Conservation (phyloP, 2,329 filamentous ascomycete species). For the Ceratocystis papillata region DNA sequence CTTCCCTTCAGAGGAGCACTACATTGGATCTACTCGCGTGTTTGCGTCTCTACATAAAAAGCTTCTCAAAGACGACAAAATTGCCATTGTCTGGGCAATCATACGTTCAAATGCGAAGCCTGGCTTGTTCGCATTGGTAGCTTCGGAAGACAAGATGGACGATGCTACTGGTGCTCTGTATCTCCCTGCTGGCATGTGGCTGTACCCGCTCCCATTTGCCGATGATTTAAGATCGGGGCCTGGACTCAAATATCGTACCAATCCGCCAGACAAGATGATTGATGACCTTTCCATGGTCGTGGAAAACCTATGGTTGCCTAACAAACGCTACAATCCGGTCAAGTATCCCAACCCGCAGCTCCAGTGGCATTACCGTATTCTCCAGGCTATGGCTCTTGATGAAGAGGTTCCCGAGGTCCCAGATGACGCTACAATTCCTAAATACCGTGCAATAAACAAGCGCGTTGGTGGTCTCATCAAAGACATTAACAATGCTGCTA, state of each 20-base stretch:
- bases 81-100: slow-evolving; percentile 84
- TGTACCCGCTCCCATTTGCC: slow-evolving; percentile 75
- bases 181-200: slow-evolving; percentile 76
- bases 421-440: slow-evolving; percentile 71
- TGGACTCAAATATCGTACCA: slow-evolving; percentile 41
- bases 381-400: slow-evolving; percentile 82
- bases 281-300: slow-evolving; percentile 74
- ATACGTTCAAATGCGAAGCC: slow-evolving; percentile 71
- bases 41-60: slow-evolving; percentile 89
- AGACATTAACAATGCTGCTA: slow-evolving; percentile 56
- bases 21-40: slow-evolving; percentile 80
- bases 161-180: slow-evolving; percentile 56
- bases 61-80: slow-evolving; percentile 63
- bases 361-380: slow-evolving; percentile 94
- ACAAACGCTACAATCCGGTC: slow-evolving; percentile 67
- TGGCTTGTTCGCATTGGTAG: slow-evolving; percentile 67
- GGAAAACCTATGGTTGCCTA: slow-evolving; percentile 79
- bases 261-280: slow-evolving; percentile 56
- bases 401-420: slow-evolving; percentile 71
- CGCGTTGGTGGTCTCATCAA: slow-evolving; percentile 68
- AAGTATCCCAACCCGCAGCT: slow-evolving; percentile 87
- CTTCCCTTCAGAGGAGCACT: slow-evolving; percentile 84
- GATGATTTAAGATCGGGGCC: slow-evolving; percentile 76
- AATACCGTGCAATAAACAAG: slow-evolving; percentile 80
- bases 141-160: slow-evolving; percentile 56